These are phyloP conservation scores for Venturia carpophila DNA, from an alignment of 2,329 filamentous ascomycete species.

Conservation along the genomic window DNA sequence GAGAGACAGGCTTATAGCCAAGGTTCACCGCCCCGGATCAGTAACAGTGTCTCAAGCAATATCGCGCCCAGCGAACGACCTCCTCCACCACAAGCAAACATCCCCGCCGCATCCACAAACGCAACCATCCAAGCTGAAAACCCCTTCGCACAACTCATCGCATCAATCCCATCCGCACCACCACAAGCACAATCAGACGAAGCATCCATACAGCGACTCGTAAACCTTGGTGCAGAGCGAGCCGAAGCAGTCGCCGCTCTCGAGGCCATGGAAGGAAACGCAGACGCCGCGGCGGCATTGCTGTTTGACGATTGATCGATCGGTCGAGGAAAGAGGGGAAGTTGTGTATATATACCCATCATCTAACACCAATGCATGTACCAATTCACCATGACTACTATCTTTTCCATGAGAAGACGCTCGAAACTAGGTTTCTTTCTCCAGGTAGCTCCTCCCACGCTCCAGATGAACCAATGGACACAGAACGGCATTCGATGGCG, in stretches of 20 bases:
- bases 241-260: slow-evolving; percentile 41
- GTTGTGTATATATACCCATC: too few species aligned
- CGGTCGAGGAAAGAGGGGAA: too few species aligned
- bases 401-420: too few species aligned
- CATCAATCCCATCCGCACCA: background rate
- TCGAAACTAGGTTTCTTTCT: too few species aligned
- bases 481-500: too few species aligned
- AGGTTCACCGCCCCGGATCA: background rate
- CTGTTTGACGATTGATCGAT: slow-evolving; percentile 8
- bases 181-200: slow-evolving; percentile 46
- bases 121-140: slow-evolving; percentile 7
- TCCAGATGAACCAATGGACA: too few species aligned
- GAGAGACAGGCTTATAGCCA: slow-evolving; percentile 34
- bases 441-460: too few species aligned
- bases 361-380: too few species aligned
- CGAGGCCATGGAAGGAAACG: slow-evolving; percentile 42
- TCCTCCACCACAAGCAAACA: background rate
- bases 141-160: slow-evolving; percentile 4
- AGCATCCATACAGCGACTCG: slow-evolving; percentile 33
- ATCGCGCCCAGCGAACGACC: background rate
- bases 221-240: slow-evolving; percentile 39
- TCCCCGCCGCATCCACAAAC: background rate
- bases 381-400: too few species aligned
- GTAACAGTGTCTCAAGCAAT: too few species aligned
- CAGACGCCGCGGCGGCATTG: slow-evolving; percentile 38